Evolutionary conservation across 768 basidiomycete species (phyloP).

Genomic region (Pulveroboletus sp.): DNA sequence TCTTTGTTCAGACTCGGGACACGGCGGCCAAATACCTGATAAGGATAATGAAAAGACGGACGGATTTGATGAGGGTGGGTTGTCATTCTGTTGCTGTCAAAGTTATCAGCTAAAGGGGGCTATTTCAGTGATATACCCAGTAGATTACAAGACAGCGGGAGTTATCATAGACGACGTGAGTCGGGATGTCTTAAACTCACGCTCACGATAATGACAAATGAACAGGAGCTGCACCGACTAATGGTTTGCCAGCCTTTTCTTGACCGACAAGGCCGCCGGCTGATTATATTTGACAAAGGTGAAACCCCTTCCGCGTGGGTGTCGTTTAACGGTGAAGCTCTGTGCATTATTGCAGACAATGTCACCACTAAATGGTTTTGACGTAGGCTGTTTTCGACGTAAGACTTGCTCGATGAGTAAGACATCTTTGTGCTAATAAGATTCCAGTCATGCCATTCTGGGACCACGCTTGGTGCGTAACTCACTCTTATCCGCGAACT

Average conservation of each 20-base stretch:
- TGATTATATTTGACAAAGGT: conserved; percentile 29
- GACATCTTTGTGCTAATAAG: neutral
- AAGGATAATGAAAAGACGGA: conserved; percentile 72
- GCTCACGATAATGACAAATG: neutral
- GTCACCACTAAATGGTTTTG: neutral
- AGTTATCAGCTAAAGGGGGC: neutral
- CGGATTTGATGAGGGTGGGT: conserved; percentile 70
- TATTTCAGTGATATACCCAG: conserved; percentile 74
- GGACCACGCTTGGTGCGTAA: conserved; percentile 41
- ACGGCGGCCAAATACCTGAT: conserved; percentile 89
- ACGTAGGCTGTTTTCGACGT: conserved; percentile 46
- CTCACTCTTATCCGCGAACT: neutral
- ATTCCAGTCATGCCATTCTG: conserved; percentile 44
- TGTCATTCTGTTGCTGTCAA: neutral
- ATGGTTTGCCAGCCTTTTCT: conserved; percentile 27
- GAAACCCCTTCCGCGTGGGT: conserved; percentile 56
- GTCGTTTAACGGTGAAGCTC: conserved; percentile 51
- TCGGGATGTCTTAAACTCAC: neutral
- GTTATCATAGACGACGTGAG: conserved; percentile 76
- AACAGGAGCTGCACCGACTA: conserved; percentile 38
- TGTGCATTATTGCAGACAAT: neutral
- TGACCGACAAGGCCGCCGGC: neutral
- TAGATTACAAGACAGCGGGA: conserved; percentile 74
- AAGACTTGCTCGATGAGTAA: conserved; percentile 16
- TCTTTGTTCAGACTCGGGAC: conserved; percentile 70